Base-by-base conservation (phyloP, 176 grass and related monocot species). In the bread wheat (Triticum aestivum) region DNA sequence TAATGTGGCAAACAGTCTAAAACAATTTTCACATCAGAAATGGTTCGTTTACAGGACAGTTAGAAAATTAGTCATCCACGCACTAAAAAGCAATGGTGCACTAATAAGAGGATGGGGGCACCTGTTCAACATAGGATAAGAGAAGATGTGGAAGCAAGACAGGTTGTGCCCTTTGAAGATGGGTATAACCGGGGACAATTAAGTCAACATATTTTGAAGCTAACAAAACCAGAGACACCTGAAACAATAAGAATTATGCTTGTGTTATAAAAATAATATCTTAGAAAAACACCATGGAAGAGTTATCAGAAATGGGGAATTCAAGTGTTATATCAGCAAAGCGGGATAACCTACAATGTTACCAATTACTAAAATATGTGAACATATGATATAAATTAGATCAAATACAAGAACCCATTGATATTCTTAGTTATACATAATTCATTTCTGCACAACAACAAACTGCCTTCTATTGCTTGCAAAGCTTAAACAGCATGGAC, bases 161-260 rank as follows among this genome's bases (percentile, higher is more conserved):
- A 82, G 97, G 97, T 3, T 98, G 97, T 82, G 97, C 93, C 82
- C 94, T 96, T 80, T 98, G 97, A 66, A 98, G 87, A 80, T 98
- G 97, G 84, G 97, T 98, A 85, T 98, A 98, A 76, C 97, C 97
- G 79, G 97, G 97, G 83, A 98, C 92, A 90, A 98, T 94, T 82
- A 98, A 88, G 58, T 91, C 90, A 74, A 92, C 91, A 85, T 98
- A 92, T 56, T 91, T 84, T 78, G 94, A 89, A 85, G 93, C 94
- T 86, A 98, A 77, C 77, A 86, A 77, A 88, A 98, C 92, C 78
- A 98, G 78, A 32, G 97, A 89, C 70, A 91, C 88, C 97, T 98
- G 91, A 94, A 92, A 98, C 18, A 41, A 49, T 45, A 84, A 66
- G 47, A 84, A 78, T 74, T 38, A 29, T 67, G 18, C 14, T 72